Conservation (phyloP, 2,329 filamentous ascomycete genomes). For the Alternaria incomplexa region DNA sequence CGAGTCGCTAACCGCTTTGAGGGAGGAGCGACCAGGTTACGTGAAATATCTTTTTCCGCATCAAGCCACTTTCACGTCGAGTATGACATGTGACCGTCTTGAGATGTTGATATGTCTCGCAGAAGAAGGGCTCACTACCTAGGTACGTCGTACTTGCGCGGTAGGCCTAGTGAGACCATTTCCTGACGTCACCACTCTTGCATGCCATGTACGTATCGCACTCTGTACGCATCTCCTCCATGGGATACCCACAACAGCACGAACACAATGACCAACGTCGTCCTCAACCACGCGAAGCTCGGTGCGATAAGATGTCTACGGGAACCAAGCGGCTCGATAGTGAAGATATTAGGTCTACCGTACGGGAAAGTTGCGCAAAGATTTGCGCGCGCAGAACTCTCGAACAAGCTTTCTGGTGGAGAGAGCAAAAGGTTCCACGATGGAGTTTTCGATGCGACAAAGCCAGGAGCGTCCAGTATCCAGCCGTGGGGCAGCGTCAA, state of each 20-base stretch:
- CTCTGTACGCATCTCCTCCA: not conserved
- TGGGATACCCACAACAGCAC: not conserved
- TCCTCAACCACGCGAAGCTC: slow-evolving; percentile 11
- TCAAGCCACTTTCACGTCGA: not conserved
- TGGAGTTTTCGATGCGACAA: slow-evolving; percentile 18
- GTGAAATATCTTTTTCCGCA: not conserved
- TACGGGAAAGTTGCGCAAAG: slow-evolving; percentile 18
- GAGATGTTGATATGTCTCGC: not conserved
- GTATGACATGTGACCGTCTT: not conserved
- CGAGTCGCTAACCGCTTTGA: not conserved
- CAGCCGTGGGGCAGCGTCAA: slow-evolving; percentile 23
- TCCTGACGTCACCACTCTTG: slow-evolving; percentile 10
- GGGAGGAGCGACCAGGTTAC: not conserved
- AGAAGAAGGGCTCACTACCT: not conserved
- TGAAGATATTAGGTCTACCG: slow-evolving; percentile 17
- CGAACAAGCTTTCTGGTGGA: not conserved
- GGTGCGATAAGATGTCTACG: slow-evolving; percentile 14
- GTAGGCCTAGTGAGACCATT: not conserved
- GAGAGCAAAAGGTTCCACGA: not conserved
- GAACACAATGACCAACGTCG: slow-evolving; percentile 5
- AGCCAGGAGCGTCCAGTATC: slow-evolving; percentile 17
- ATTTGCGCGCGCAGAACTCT: slow-evolving; percentile 18
- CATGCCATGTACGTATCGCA: not conserved
- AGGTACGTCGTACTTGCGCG: not conserved
- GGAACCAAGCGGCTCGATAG: not conserved